Evolutionary conservation across 2,329 filamentous ascomycete species (phyloP), one percentile per base, ranked within the genome.

Genomic region (Hypomyces perniciosus): DNA sequence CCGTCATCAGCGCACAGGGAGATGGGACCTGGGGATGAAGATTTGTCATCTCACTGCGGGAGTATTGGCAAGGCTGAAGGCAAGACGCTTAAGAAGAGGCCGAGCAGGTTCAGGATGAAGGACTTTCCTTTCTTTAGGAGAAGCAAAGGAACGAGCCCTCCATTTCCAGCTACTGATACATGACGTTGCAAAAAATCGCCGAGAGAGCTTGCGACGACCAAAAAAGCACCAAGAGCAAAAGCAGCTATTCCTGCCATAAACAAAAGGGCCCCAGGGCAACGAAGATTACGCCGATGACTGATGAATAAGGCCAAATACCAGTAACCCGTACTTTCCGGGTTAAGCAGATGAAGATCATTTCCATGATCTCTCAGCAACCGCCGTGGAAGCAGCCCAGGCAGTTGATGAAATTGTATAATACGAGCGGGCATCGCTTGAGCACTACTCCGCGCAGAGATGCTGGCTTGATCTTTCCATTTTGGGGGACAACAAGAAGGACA

Each of bases 41-140:
- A 64, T 10, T 60, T 61, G 57, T 67, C 59, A 48, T 67, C 65
- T 5, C 65, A 64, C 12, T 72, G 71, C 44, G 70, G 71, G 48
- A 70, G 72, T 60, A 69, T 72, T 27, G 69, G 75, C 27, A 75
- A 73, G 54, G 71, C 72, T 6, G 74, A 80, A 31, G 69, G 69
- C 46, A 78, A 73, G 54, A 67, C 71, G 9, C 67, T 85, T 13
- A 80, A 76, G 63, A 85, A 85, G 67, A 82, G 80, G 65, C 72
- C 80, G 5, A 84, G 81, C 59, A 72, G 81, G 38, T 85, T 85
- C 59, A 72, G 79, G 55, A 81, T 85, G 73, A 84, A 82, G 56
- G 76, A 78, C 40, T 72, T 82, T 52, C 74, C 74, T 5, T 76
- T 80, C 56, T 80, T 81, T 59, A 71, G 77, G 58, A 72, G 76